These are phyloP conservation scores for Capsicum pubescens DNA, from an alignment of 257 asterid genomes.

Conservation along the genomic window DNA sequence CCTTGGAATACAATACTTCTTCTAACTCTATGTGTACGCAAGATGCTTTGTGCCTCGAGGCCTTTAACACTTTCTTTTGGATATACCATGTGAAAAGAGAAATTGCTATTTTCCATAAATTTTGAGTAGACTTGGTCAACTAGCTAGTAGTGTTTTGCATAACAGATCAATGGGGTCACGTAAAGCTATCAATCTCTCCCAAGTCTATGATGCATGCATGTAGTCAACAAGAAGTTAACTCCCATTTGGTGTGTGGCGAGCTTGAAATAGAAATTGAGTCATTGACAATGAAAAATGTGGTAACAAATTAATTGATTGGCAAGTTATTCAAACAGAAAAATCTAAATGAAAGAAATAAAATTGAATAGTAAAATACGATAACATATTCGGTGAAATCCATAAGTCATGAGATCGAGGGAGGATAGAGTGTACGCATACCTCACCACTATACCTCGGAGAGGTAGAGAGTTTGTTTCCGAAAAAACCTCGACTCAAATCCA, in stretches of 20 bases:
- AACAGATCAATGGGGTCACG: not conserved
- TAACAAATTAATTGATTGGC: not conserved
- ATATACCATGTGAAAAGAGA: not conserved
- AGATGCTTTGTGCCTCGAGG: not conserved
- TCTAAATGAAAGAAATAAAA: too few relatives aligned
- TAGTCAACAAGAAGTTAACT: not conserved
- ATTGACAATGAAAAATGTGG: not conserved
- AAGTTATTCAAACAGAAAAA: too few relatives aligned
- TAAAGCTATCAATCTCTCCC: not conserved
- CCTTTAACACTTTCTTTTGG: not conserved
- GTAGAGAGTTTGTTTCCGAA: too few relatives aligned
- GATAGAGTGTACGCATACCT: too few relatives aligned
- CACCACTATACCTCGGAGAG: too few relatives aligned
- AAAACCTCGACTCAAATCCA: too few relatives aligned
- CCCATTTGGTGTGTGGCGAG: not conserved
- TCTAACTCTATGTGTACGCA: not conserved
- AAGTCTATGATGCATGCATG: not conserved
- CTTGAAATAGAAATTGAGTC: not conserved
- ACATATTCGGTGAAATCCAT: too few relatives aligned
- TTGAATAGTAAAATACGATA: too few relatives aligned
- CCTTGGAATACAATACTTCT: not conserved
- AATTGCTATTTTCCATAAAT: not conserved
- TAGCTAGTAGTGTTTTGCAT: not conserved
- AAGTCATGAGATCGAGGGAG: too few relatives aligned
- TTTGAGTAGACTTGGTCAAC: constrained; percentile 23